phyloP scores from a whole-genome alignment of 139 green algal species.

The Astrephomene gubernaculifera region DNA sequence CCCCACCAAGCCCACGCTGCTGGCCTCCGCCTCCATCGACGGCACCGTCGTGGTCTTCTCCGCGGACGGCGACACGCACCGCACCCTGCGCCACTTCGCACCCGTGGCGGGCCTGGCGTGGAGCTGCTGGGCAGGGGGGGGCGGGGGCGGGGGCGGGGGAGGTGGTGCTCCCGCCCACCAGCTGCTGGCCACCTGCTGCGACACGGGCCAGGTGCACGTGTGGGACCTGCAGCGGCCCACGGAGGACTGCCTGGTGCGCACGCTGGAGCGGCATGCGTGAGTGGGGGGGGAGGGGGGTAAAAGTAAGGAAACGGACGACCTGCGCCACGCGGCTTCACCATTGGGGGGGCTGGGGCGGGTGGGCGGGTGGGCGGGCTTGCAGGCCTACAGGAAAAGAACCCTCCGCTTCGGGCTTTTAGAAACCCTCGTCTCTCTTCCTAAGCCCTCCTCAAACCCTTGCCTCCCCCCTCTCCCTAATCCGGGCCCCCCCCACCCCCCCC shows the following conservation, averaged over 20 bases:
- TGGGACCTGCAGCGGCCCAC: constrained; percentile 44
- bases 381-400: too few relatives aligned
- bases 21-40: constrained; percentile 56
- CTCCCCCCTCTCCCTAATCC: not conserved
- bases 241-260: constrained; percentile 42
- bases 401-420: too few relatives aligned
- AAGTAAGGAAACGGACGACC: not conserved
- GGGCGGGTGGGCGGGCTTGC: not conserved
- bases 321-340: too few relatives aligned
- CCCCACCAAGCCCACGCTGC: constrained; percentile 38
- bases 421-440: too few relatives aligned
- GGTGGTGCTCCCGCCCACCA: too few relatives aligned
- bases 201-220: constrained; percentile 51
- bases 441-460: too few relatives aligned
- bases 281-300: not conserved
- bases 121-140: constrained; percentile 26
- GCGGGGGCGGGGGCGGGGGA: not conserved
- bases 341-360: not conserved
- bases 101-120: constrained; percentile 45
- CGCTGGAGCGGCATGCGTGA: constrained; percentile 34
- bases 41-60: constrained; percentile 41
- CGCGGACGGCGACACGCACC: constrained; percentile 5
- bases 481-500: not conserved
- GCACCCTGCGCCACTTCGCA: constrained; percentile 44
- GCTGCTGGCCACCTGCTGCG: constrained; percentile 54